Base-by-base conservation (phyloP, 1,284 basidiomycete genomes). In the Thelephora terrestris region DNA sequence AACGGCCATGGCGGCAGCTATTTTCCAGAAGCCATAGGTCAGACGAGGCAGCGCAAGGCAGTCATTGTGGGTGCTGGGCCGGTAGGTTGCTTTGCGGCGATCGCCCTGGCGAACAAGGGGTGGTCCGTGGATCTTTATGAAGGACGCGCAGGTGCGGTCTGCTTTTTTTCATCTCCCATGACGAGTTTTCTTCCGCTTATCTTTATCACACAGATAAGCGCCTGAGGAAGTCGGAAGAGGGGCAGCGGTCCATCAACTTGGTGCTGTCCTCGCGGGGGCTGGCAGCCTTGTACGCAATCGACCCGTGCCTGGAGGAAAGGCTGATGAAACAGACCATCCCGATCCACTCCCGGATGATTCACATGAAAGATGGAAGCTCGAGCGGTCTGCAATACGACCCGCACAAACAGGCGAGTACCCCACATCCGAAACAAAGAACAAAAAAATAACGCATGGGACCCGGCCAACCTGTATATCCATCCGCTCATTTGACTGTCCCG, bases 281-380 rank as follows among this genome's bases (percentile, higher is more conserved):
- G 49, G 79, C 85, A 55, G 94, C 94, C 29, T 72, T 98, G 39
- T 74, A 83, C 57, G 79, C 81, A 46, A 79, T 98, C 56, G 84
- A 91, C 65, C 74, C 85, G 23, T 76, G 74, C 34, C 74, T 87
- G 45, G 82, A 87, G 23, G 75, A 82, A 52, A 73, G 81, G 49
- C 87, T 97, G 57, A 68, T 96, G 54, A 67, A 81, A 54, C 76
- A 83, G 40, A 84, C 85, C 24, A 92, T 98, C 64, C 93, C 94
- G 53, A 96, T 99, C 92, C 81, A 78, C 53, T 92, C 89, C 27
- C 76, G 96, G 47, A 96, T 98, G 91, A 93, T 99, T 55, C 95
- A 99, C 70, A 79, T 81, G 61, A 60, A 66, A 49, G 70, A 78
- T 56, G 87, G 89, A 49, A 74, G 71, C 55, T 71, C 78, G 54